Evolutionary conservation across 305 asterid species (phyloP).

Genomic region (Fraxinus latifolia): DNA sequence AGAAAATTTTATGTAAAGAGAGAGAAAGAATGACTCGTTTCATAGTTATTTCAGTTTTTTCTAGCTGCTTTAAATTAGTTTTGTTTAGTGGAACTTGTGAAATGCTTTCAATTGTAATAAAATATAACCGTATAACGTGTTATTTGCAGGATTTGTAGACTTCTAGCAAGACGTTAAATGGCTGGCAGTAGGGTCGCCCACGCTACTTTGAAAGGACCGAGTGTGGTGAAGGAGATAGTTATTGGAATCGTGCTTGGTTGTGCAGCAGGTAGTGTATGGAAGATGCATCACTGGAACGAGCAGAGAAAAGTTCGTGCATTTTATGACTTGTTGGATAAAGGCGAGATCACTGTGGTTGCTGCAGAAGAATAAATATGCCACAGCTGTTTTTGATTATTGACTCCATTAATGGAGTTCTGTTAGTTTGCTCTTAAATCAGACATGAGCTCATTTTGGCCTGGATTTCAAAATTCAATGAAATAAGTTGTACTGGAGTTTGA

Average conservation of each 20-base stretch:
- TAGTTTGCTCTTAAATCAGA: neutral
- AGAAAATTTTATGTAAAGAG: neutral
- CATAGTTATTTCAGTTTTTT: neutral
- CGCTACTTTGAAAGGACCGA: slow-evolving; percentile 38
- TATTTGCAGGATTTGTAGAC: neutral
- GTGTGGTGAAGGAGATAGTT: slow-evolving; percentile 39
- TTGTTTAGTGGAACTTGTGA: neutral
- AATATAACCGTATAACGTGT: neutral
- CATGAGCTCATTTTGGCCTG: neutral
- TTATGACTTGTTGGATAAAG: neutral
- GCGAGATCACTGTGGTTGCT: slow-evolving; percentile 25
- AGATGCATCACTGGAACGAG: neutral
- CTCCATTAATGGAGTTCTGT: neutral
- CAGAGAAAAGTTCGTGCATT: neutral
- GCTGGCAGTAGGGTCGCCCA: slow-evolving; percentile 40
- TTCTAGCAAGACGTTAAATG: slow-evolving; percentile 23
- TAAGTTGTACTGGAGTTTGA: neutral
- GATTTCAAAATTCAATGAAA: neutral
- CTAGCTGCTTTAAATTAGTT: neutral
- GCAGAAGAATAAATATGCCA: slow-evolving; percentile 30
- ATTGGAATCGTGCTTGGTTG: slow-evolving; percentile 29
- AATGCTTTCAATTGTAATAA: neutral
- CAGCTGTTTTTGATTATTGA: neutral
- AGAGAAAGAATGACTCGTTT: neutral
- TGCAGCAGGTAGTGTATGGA: slow-evolving; percentile 22